Base-by-base conservation (phyloP, 2,329 filamentous ascomycete species). In the Ilyonectria sp. region DNA sequence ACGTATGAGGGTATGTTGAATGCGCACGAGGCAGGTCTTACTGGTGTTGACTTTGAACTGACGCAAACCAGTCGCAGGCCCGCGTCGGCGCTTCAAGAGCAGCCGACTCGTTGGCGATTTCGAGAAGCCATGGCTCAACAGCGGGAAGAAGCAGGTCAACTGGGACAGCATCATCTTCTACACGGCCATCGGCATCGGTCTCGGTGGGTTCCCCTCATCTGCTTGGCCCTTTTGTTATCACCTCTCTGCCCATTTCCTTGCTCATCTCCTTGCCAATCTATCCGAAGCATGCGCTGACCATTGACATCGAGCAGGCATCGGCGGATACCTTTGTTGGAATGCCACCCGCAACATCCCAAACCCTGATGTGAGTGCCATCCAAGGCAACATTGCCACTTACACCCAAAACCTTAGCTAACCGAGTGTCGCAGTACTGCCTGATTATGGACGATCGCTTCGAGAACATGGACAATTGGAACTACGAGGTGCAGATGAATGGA, bases 381-480 rank as follows among this genome's bases (percentile, higher is more conserved):
- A n/a, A 46, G 13, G 8, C 9, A 11, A 6, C 3, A 43, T 40
- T 4, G 3, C 2, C 26, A 26, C 26, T 26, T 4, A 21, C 13
- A 10, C 9, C 6, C 10, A 10, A 13, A 37, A 9, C 11, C 6
- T 8, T 15, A 13, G 47, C 57, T 73, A 8, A 72, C n/a, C 3
- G 19, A 11, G 6, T 33, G 17, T 37, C 1, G 9, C 29, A 74
- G 70, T 75, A 75, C 37, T 75, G 73, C 9, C 46, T 75, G 11
- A 69, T 75, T 31, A 75, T 75, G 73, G 69, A 75, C 40, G 73
- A 75, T 1, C 50, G 62, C 2, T 75, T 75, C 46, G 55, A 69
- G n/a, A 62, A 85, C 68, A 77, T 78, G 6, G 71, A 78, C 37
- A 77, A 84, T 7, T 87, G 86, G 86, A 83, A 80, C 15, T 80